Evolutionary conservation across 257 asterid genomes (phyloP).

Genomic region (Capsicum baccatum): DNA sequence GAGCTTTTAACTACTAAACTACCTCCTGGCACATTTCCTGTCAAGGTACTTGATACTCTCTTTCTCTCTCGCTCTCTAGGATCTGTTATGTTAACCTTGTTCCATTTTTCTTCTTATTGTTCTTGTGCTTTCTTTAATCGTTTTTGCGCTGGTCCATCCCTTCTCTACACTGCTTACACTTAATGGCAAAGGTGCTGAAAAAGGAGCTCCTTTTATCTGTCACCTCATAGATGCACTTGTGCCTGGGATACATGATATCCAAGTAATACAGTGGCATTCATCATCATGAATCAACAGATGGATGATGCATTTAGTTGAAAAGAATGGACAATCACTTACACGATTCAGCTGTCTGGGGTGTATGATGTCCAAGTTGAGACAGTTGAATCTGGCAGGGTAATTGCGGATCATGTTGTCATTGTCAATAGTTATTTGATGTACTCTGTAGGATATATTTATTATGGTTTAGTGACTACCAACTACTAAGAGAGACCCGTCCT

Average conservation of each 20-base stretch:
- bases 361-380: background rate
- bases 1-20: slow-evolving; percentile 97
- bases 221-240: background rate
- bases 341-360: background rate
- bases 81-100: background rate
- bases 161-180: background rate
- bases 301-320: slow-evolving; percentile 4
- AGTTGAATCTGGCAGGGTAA: background rate
- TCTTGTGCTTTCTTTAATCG: slow-evolving; percentile 4
- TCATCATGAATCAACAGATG: slow-evolving; percentile 6
- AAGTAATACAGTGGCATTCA: background rate
- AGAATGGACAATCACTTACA: background rate
- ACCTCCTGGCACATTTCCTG: slow-evolving; percentile 95
- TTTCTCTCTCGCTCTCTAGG: background rate
- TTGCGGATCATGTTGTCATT: slow-evolving; percentile 10
- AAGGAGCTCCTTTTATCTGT: background rate
- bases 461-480: background rate
- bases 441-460: background rate
- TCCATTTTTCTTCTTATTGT: slow-evolving; percentile 1
- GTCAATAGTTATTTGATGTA: background rate
- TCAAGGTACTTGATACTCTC: slow-evolving; percentile 64
- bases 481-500: background rate
- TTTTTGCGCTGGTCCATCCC: background rate
- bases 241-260: slow-evolving; percentile 19
- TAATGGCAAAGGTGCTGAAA: background rate